These are phyloP conservation scores for Clonostachys rosea DNA, from an alignment of 2,329 filamentous ascomycete species.

Conservation along the genomic window DNA sequence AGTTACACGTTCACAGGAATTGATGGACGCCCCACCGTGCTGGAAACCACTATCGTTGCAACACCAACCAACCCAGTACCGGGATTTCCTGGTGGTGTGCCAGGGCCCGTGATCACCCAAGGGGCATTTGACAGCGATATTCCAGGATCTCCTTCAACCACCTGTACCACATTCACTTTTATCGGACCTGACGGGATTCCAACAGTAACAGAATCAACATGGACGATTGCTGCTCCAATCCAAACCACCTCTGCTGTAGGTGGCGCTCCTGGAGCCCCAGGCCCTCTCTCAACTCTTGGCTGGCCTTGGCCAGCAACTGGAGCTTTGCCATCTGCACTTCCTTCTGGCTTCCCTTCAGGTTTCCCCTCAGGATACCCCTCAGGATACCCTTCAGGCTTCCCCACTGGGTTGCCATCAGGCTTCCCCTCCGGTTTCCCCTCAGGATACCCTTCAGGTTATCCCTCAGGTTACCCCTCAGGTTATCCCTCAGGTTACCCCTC, in stretches of 20 bases:
- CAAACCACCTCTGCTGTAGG: not conserved
- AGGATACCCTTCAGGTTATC: too few relatives aligned
- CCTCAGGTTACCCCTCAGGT: too few relatives aligned
- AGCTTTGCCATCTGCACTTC: constrained; percentile 1
- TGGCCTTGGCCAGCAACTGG: constrained; percentile 3
- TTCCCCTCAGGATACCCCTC: too few relatives aligned
- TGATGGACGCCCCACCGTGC: not conserved
- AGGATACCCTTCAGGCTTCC: not conserved
- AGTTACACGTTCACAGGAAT: not conserved
- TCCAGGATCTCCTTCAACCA: not conserved
- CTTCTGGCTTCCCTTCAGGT: not conserved
- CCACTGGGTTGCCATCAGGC: too few relatives aligned
- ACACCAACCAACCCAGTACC: not conserved
- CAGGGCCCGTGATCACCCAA: not conserved
- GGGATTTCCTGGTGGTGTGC: not conserved
- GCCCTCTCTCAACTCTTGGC: not conserved
- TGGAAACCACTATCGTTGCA: not conserved
- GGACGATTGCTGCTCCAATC: constrained; percentile 8
- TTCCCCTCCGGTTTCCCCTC: too few relatives aligned
- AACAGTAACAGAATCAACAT: constrained; percentile 18
- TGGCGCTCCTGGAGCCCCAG: not conserved
- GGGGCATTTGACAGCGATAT: not conserved
- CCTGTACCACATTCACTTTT: constrained; percentile 3
- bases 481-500: too few relatives aligned
- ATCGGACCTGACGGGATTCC: constrained; percentile 15